phyloP scores from a whole-genome alignment of 2,329 filamentous ascomycete genomes.

The Colletotrichum shisoi region DNA sequence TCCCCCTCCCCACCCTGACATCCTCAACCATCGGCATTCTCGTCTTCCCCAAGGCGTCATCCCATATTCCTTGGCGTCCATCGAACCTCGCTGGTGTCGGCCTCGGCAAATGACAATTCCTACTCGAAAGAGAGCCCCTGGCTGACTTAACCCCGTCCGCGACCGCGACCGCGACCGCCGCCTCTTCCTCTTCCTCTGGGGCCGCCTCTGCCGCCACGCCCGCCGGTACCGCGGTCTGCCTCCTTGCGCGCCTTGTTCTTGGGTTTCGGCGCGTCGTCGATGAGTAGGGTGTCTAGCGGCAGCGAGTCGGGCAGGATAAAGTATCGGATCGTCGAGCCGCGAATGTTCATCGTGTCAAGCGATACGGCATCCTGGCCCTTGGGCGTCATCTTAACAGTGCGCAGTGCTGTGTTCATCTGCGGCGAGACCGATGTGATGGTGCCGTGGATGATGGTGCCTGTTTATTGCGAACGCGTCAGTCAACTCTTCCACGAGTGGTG shows the following conservation, averaged over 20 bases:
- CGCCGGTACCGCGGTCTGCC: slow-evolving; percentile 67
- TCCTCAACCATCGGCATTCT: slow-evolving; percentile 5
- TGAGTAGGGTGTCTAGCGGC: slow-evolving; percentile 91
- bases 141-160: slow-evolving; percentile 40
- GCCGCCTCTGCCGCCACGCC: slow-evolving; percentile 61
- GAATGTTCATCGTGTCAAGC: slow-evolving; percentile 95
- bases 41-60: neutral
- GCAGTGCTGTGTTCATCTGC: slow-evolving; percentile 97
- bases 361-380: slow-evolving; percentile 86
- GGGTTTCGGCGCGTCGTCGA: slow-evolving; percentile 96
- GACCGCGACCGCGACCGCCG: slow-evolving; percentile 54
- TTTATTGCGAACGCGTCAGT: slow-evolving; percentile 25
- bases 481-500: too few species aligned
- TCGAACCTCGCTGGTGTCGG: neutral
- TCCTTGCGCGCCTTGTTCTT: slow-evolving; percentile 99
- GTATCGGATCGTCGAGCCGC: slow-evolving; percentile 94
- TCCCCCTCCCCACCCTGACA: neutral
- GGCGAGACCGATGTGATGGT: slow-evolving; percentile 96
- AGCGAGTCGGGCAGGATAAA: slow-evolving; percentile 95
- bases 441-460: slow-evolving; percentile 94
- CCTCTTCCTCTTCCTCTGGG: slow-evolving; percentile 63
- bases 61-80: neutral
- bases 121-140: neutral
- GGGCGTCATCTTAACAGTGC: slow-evolving; percentile 95
- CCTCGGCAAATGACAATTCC: neutral